Evolutionary conservation across 352 stramenopile species (phyloP).

Genomic region (Phytophthora nicotianae): DNA sequence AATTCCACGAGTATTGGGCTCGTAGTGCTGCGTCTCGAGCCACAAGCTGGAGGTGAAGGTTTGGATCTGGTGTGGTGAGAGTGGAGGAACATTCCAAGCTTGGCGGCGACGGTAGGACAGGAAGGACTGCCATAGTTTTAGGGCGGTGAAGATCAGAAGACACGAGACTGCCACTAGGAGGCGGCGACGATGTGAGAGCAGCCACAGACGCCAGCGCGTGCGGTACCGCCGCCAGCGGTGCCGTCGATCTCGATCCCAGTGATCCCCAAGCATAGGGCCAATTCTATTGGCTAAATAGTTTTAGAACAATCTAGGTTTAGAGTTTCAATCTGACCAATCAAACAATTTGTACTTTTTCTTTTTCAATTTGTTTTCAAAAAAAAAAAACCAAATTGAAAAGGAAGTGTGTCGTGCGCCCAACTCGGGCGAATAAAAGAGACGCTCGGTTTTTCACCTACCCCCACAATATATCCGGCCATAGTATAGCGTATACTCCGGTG

Average conservation of each 20-base stretch:
- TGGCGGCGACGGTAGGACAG: constrained; percentile 5
- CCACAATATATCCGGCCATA: too few relatives aligned
- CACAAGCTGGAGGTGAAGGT: constrained; percentile 35
- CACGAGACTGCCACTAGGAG: background rate
- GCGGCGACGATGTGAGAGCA: constrained; percentile 10
- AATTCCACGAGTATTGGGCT: constrained; percentile 35
- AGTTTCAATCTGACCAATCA: background rate
- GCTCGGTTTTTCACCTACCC: too few relatives aligned
- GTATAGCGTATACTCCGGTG: too few relatives aligned
- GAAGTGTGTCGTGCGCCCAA: too few relatives aligned
- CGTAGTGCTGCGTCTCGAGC: constrained; percentile 26
- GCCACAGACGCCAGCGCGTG: constrained; percentile 23
- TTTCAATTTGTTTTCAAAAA: too few relatives aligned
- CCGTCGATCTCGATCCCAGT: constrained; percentile 15
- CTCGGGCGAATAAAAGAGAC: too few relatives aligned
- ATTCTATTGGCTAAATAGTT: background rate
- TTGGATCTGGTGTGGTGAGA: constrained; percentile 13
- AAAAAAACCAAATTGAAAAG: too few relatives aligned
- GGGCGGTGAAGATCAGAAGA: constrained; percentile 1
- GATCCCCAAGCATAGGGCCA: constrained; percentile 15
- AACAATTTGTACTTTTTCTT: too few relatives aligned
- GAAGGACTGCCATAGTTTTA: constrained; percentile 9
- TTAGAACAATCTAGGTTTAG: background rate
- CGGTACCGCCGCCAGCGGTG: constrained; percentile 23
- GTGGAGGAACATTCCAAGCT: constrained; percentile 4